These are phyloP conservation scores for Ophiocordyceps unilateralis DNA, from an alignment of 2,329 filamentous ascomycete genomes.

Conservation along the genomic window DNA sequence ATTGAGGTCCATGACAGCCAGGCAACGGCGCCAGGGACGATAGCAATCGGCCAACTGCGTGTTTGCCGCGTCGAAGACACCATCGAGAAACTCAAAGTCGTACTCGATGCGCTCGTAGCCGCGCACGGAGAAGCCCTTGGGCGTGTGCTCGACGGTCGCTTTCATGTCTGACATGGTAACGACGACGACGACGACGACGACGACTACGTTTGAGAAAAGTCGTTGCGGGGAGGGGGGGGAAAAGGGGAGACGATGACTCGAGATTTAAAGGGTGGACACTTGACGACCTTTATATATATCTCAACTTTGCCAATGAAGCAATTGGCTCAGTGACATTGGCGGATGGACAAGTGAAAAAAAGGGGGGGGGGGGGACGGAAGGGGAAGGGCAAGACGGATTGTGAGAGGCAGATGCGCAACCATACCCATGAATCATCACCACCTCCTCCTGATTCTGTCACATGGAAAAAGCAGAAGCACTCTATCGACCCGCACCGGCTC, in stretches of 20 bases:
- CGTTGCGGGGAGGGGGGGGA: not conserved
- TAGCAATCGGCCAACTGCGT: slow-evolving; percentile 47
- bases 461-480: not conserved
- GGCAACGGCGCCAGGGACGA: slow-evolving; percentile 43
- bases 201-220: too few species aligned
- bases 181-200: too few species aligned
- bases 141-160: slow-evolving; percentile 45
- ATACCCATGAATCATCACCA: not conserved
- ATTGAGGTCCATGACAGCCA: slow-evolving; percentile 56
- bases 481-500: too few species aligned
- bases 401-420: too few species aligned
- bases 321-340: too few species aligned
- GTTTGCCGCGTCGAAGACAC: slow-evolving; percentile 45
- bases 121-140: slow-evolving; percentile 50
- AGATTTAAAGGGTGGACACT: too few species aligned
- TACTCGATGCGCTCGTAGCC: slow-evolving; percentile 65
- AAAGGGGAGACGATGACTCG: too few species aligned
- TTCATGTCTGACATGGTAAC: slow-evolving; percentile 50
- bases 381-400: not conserved
- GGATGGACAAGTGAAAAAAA: too few species aligned
- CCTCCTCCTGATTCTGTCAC: not conserved
- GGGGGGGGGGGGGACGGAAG: not conserved
- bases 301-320: too few species aligned
- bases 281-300: too few species aligned
- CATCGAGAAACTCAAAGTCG: slow-evolving; percentile 57